Conservation (phyloP, 2,329 filamentous ascomycete species). For the Calonectria hawksworthii region DNA sequence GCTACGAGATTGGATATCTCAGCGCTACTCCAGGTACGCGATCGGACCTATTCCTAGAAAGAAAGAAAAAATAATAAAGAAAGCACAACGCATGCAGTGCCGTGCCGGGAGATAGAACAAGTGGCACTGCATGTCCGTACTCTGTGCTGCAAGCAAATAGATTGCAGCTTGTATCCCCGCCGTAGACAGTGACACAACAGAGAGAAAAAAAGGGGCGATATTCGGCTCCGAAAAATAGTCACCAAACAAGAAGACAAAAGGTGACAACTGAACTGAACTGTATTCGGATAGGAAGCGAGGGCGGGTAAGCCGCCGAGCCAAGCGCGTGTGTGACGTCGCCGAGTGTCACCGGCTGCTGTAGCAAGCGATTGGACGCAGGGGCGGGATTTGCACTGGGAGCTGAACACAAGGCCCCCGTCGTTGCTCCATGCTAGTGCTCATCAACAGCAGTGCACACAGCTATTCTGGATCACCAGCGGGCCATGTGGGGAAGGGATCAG, state of each 20-base stretch:
- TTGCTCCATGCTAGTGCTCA: background rate
- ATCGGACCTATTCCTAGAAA: constrained; percentile 11
- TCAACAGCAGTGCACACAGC: background rate
- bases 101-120: background rate
- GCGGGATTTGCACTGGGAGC: background rate
- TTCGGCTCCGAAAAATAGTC: background rate
- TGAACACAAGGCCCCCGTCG: background rate
- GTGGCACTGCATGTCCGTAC: constrained; percentile 15
- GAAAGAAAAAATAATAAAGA: background rate
- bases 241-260: background rate
- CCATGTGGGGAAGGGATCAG: background rate
- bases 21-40: background rate
- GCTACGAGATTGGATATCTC: background rate
- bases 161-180: background rate
- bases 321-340: background rate
- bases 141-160: background rate
- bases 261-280: background rate
- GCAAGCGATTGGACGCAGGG: background rate
- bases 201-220: background rate
- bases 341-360: background rate
- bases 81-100: background rate
- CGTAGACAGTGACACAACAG: background rate
- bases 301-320: background rate
- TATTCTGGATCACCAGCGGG: background rate
- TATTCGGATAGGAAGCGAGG: background rate